Base-by-base conservation (phyloP, 106 monocot genomes). In the Xerophyta viscosa region DNA sequence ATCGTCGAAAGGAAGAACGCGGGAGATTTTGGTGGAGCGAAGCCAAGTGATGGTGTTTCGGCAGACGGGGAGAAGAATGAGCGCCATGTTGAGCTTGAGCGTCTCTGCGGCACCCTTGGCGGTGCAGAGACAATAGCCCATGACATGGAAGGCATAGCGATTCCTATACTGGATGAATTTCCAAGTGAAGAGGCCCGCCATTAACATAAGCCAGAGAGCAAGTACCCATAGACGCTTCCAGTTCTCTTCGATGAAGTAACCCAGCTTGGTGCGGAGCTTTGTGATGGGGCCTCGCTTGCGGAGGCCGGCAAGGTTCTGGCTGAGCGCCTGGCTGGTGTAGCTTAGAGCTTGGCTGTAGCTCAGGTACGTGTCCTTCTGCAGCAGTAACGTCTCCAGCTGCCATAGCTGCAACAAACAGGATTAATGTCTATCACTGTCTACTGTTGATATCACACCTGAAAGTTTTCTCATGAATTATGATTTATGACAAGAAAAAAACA, bases 21-120 rank as follows among this genome's bases (percentile, higher is more conserved):
- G 67, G 14, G 70, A 50, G 27, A 76, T 49, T 25, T 67, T 62
- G 44, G 92, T 92, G 14, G 65, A 66, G 7, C 92, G 60, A 11
- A 92, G 71, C 77, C 83, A 92, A 3, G 92, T 92, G 36, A 92
- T 92, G 30, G 83, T 83, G 58, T 92, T 92, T 14, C 92, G 82
- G 56, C 92, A 83, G 9, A 92, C 87, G 0, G 92, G 92, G 9
- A 92, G 77, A 33, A 92, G 77, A 15, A 92, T 53, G 27, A 92
- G 57, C 5, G 92, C 87, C 92, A 92, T 92, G 68, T 92, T 92
- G 41, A 92, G 51, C 69, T 92, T 92, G 14, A 92, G 68, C 31
- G 92, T 92, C 80, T 92, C 92, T 24, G 92, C 92, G 3, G 92
- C 92, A 1, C 92, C 92, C 53, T 92, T 92, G 18, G 92, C 92